phyloP scores from a whole-genome alignment of 208 protist species.

The Acanthamoeba sp. region DNA sequence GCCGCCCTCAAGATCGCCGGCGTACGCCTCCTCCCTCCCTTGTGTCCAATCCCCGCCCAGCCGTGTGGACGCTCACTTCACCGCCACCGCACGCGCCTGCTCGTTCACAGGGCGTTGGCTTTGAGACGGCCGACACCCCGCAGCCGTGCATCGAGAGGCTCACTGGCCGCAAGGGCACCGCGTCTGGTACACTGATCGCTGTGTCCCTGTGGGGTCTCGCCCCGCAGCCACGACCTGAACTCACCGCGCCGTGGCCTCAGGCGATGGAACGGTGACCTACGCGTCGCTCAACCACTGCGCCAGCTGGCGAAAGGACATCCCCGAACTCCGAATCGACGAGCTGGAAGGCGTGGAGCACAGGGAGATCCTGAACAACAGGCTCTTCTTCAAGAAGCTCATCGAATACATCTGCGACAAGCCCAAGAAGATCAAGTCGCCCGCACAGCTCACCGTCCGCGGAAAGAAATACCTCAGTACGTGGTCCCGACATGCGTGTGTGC shows the following conservation, averaged over 20 bases:
- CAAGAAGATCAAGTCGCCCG: conserved; percentile 47
- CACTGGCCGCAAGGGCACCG: conserved; percentile 1
- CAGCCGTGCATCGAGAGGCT: conserved; percentile 6
- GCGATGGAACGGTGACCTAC: conserved; percentile 39
- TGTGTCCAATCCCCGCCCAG: neutral
- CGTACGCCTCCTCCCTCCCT: neutral
- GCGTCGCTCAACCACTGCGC: conserved; percentile 28
- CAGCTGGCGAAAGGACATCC: conserved; percentile 36
- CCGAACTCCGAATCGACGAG: conserved; percentile 38
- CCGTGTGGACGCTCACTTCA: neutral
- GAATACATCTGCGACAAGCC: conserved; percentile 50
- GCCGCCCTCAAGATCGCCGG: neutral
- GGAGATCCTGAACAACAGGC: conserved; percentile 48
- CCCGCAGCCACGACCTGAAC: no score
- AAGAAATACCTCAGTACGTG: conserved; percentile 33
- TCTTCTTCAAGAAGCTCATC: conserved; percentile 61
- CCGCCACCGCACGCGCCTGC: neutral
- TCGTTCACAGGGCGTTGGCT: neutral
- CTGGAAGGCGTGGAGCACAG: conserved; percentile 50
- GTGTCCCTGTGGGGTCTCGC: neutral
- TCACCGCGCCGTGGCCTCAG: neutral
- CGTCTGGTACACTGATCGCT: neutral
- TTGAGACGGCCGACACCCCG: neutral
- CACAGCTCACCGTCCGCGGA: conserved; percentile 16
- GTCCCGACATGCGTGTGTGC: no score